These are phyloP conservation scores for Lecanoromycetidae sp. DNA, from an alignment of 2,329 filamentous ascomycete species.

Conservation along the genomic window DNA sequence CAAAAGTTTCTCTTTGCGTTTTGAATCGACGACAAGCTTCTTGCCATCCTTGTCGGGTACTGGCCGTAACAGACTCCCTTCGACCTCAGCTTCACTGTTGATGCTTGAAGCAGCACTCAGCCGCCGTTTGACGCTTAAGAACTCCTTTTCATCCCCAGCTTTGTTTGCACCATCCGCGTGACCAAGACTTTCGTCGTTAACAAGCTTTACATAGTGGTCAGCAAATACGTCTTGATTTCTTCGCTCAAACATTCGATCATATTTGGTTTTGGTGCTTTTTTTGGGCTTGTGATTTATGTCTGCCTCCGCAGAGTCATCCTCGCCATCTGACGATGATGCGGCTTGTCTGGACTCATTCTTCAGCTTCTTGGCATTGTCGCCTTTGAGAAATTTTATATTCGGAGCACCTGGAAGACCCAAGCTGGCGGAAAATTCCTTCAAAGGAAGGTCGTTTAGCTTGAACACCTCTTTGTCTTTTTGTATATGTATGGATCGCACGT, in stretches of 20 bases:
- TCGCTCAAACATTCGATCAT: slow-evolving; percentile 95
- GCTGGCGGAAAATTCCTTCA: slow-evolving; percentile 77
- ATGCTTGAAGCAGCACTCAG: slow-evolving; percentile 47
- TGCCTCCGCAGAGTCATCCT: slow-evolving; percentile 41
- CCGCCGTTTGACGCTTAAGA: slow-evolving; percentile 81
- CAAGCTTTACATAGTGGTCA: slow-evolving; percentile 82
- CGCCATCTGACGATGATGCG: slow-evolving; percentile 47
- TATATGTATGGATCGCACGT: slow-evolving; percentile 70
- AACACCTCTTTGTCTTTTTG: slow-evolving; percentile 91
- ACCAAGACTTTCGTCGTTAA: slow-evolving; percentile 46
- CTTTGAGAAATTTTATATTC: slow-evolving; percentile 85
- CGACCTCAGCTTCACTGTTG: slow-evolving; percentile 40
- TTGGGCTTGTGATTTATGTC: slow-evolving; percentile 43
- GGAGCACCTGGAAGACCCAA: slow-evolving; percentile 83
- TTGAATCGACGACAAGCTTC: slow-evolving; percentile 74
- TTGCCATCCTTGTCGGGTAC: slow-evolving; percentile 24
- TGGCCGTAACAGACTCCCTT: neutral
- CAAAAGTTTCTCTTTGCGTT: slow-evolving; percentile 89
- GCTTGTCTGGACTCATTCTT: slow-evolving; percentile 72
- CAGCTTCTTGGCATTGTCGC: slow-evolving; percentile 69
- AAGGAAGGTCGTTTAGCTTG: slow-evolving; percentile 64
- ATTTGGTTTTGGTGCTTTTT: slow-evolving; percentile 72
- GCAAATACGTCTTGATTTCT: slow-evolving; percentile 92
- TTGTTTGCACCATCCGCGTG: slow-evolving; percentile 35
- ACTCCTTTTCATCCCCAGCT: slow-evolving; percentile 58